Conservation (phyloP, 1,284 basidiomycete genomes). For the Ustilago trichophora region DNA sequence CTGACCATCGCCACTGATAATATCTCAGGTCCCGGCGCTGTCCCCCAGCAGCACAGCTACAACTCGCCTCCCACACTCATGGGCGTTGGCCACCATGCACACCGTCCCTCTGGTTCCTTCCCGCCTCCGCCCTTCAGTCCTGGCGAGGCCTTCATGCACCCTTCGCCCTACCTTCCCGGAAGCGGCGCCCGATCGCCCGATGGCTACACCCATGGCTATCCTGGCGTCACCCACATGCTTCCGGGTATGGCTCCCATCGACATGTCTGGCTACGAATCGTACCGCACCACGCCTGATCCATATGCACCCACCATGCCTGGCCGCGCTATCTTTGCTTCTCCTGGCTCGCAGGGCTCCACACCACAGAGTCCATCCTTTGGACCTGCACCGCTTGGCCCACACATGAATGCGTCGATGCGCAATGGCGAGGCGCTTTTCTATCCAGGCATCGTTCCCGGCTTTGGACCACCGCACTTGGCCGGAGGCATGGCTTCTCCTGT, state of each 20-base stretch:
- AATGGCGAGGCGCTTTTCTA: constrained; percentile 41
- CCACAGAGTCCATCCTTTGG: constrained; percentile 47
- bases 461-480: constrained; percentile 20
- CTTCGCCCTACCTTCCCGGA: constrained; percentile 26
- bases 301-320: constrained; percentile 50
- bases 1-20: constrained; percentile 23
- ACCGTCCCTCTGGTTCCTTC: constrained; percentile 33
- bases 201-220: constrained; percentile 23
- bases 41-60: constrained; percentile 11
- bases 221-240: constrained; percentile 24
- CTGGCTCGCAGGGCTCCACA: constrained; percentile 40
- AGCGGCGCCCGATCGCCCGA: constrained; percentile 43
- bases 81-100: constrained; percentile 13
- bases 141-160: constrained; percentile 34
- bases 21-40: neutral
- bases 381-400: constrained; percentile 20
- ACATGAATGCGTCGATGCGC: constrained; percentile 27
- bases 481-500: constrained; percentile 23
- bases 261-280: constrained; percentile 52
- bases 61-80: constrained; percentile 21
- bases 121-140: constrained; percentile 33
- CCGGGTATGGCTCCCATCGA: constrained; percentile 42
- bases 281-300: constrained; percentile 53
- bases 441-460: constrained; percentile 22
- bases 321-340: constrained; percentile 43